Percentiles rank a stretch among this genome's conserved stretches.
These are phyloP conservation scores for Alternaria brassicicola DNA, from an alignment of 2,329 filamentous ascomycete species.

Conservation along the genomic window DNA sequence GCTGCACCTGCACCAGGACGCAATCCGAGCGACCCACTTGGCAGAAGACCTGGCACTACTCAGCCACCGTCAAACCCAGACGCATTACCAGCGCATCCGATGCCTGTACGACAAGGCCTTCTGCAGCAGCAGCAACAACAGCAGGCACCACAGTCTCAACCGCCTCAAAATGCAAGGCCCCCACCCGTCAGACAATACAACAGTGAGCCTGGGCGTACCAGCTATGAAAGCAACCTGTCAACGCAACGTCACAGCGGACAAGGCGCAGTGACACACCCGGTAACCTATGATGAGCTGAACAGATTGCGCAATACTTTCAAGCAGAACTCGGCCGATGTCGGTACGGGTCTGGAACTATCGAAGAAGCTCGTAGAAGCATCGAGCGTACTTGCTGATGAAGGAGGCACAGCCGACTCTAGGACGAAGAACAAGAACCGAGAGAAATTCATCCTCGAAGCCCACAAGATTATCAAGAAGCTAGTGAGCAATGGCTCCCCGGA, in stretches of 20 bases:
- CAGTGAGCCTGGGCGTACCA: constrained; percentile 46
- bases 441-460: constrained; percentile 81
- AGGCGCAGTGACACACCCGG: constrained; percentile 55
- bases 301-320: constrained; percentile 72
- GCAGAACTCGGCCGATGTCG: constrained; percentile 72
- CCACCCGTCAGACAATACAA: constrained; percentile 62
- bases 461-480: constrained; percentile 91
- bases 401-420: constrained; percentile 71
- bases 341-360: constrained; percentile 73
- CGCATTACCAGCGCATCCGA: constrained; percentile 61
- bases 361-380: constrained; percentile 88
- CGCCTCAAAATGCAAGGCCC: constrained; percentile 49
- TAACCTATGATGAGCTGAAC: constrained; percentile 81
- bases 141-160: constrained; percentile 30
- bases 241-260: constrained; percentile 31
- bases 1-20: constrained; percentile 38
- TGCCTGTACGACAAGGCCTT: constrained; percentile 60
- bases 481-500: constrained; percentile 74
- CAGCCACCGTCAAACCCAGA: constrained; percentile 57
- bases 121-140: constrained; percentile 47
- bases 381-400: constrained; percentile 76
- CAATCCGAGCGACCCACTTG: constrained; percentile 35
- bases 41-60: constrained; percentile 49
- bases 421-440: constrained; percentile 72
- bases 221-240: constrained; percentile 39